A percentile compares a stretch with the other conserved stretches of the same genome.
phyloP scores from a whole-genome alignment of 2,329 filamentous ascomycete species.

The Rugonectria rugulosa region DNA sequence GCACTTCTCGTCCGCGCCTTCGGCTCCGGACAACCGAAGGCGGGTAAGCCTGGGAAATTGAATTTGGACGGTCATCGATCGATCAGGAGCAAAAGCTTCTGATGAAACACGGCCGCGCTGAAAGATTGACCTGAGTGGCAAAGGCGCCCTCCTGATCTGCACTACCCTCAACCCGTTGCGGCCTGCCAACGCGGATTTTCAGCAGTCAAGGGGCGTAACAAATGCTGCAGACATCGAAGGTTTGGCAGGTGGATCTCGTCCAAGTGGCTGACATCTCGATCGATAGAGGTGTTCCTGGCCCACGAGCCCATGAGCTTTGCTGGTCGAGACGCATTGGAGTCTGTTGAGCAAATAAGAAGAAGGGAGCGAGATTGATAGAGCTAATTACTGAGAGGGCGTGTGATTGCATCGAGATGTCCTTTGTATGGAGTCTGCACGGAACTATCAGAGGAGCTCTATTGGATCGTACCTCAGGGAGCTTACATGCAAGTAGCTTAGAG shows the following conservation, averaged over 20 bases:
- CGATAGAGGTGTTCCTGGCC: constrained; percentile 4
- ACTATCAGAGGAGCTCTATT: too few species aligned
- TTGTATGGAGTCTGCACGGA: too few species aligned
- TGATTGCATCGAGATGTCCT: too few species aligned
- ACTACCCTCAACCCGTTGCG: neutral
- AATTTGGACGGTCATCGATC: too few species aligned
- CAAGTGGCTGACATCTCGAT: constrained; percentile 36
- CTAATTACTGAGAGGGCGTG: too few species aligned
- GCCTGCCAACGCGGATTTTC: too few species aligned
- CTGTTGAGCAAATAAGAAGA: neutral
- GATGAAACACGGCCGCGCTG: constrained; percentile 6
- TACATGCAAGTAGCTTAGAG: too few species aligned
- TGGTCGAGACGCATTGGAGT: constrained; percentile 26
- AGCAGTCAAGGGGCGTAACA: neutral
- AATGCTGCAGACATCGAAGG: constrained; percentile 25
- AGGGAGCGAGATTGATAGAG: neutral
- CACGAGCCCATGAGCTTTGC: constrained; percentile 10
- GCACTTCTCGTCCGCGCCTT: too few species aligned
- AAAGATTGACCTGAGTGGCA: neutral
- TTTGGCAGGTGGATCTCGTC: constrained; percentile 32
- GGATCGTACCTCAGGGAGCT: too few species aligned
- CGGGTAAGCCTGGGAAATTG: too few species aligned
- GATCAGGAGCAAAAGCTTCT: too few species aligned
- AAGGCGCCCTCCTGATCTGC: neutral
- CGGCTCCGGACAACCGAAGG: too few species aligned